Evolutionary conservation across 139 green algal genomes (phyloP).

Genomic region (Astrephomene gubernaculifera): DNA sequence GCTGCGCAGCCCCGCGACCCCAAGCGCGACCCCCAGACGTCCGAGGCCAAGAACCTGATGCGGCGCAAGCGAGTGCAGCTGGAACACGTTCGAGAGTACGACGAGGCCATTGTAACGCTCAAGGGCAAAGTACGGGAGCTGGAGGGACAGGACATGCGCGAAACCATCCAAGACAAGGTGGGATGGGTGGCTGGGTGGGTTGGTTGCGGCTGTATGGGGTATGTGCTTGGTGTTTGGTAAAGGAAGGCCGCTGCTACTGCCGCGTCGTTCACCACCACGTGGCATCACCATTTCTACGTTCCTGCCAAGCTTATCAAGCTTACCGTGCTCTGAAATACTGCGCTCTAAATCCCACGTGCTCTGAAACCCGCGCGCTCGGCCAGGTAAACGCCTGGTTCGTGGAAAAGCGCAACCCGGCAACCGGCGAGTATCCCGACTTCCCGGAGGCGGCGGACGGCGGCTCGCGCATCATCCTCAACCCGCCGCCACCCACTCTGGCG

Average conservation of each 20-base stretch:
- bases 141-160: constrained; percentile 90
- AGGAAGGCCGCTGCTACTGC: too few species aligned
- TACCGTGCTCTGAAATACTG: too few species aligned
- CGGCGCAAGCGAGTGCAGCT: constrained; percentile 79
- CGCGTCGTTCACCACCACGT: too few species aligned
- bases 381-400: constrained; percentile 93
- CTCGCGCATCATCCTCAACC: constrained; percentile 81
- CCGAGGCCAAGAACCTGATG: constrained; percentile 72
- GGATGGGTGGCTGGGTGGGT: background rate
- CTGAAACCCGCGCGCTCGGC: too few species aligned
- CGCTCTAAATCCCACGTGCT: too few species aligned
- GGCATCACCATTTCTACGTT: too few species aligned
- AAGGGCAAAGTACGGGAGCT: constrained; percentile 81
- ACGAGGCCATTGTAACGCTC: constrained; percentile 75
- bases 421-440: constrained; percentile 86
- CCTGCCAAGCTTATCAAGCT: too few species aligned
- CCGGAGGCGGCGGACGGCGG: constrained; percentile 82
- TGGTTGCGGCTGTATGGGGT: background rate
- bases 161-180: constrained; percentile 90
- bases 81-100: constrained; percentile 75
- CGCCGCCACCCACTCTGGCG: constrained; percentile 65
- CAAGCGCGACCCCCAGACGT: constrained; percentile 63
- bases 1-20: constrained; percentile 57
- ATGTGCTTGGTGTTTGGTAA: too few species aligned
- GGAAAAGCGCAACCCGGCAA: constrained; percentile 81